Evolutionary conservation across 2,329 filamentous ascomycete genomes (phyloP), one percentile per base, ranked within the genome.

Genomic region (Parastagonospora nodorum): DNA sequence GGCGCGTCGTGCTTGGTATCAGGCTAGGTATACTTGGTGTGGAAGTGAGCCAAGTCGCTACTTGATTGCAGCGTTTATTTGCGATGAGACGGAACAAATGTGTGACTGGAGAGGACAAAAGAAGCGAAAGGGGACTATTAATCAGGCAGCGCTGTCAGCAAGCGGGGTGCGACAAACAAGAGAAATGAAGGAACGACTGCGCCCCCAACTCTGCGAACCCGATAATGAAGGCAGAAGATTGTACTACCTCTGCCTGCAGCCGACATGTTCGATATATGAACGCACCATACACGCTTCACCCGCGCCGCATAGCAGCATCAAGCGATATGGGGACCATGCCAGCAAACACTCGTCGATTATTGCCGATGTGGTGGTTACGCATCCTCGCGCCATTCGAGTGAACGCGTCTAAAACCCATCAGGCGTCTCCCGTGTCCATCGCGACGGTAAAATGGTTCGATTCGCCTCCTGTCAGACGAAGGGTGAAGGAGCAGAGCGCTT

Each of bases 211-310:
- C 32, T 56, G 55, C 58, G 48, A 42, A 53, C 48, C 55, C 47
- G 55, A 57, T 46, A 51, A 59, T 53, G 44, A 61, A 61, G 58
- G 58, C 51, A 61, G 60, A 60, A 60, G 50, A 48, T 45, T 59
- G 68, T 71, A 56, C 58, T 42, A 69, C 67, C 57, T 60, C 53
- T 57, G 55, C 60, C 60, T 67, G 67, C 61, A 69, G 64, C 60
- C 58, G 60, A 58, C 62, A 54, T 45, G 56, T 53, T 61, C 49
- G 50, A 53, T 70, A 70, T 71, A 71, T 67, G 63, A 65, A 58
- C 45, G 55, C 61, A 66, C 60, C 49, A 58, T 57, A 55, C 54
- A 56, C 48, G 63, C 60, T 55, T 50, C 57, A 40, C 61, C 60
- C 37, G 50, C 60, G 60, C 62, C 62, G 53, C 51, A 53, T 50